phyloP scores from a whole-genome alignment of 148 eudicot genomes.

The Chenopodium suecicum region DNA sequence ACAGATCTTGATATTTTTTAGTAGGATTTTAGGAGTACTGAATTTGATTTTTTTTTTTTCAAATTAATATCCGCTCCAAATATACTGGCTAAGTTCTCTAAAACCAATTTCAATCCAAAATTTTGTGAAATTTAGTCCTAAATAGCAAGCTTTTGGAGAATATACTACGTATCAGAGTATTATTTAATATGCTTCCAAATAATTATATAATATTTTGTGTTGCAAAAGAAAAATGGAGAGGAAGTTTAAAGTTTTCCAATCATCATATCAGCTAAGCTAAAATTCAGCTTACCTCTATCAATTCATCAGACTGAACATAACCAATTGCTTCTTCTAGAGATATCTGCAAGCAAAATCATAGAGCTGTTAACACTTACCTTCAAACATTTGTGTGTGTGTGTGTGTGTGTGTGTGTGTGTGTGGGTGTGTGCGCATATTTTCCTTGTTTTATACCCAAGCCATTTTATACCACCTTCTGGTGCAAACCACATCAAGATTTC shows the following conservation, averaged over 20 bases:
- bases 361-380: not conserved
- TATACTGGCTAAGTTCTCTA: too few relatives aligned
- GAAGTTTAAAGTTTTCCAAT: not conserved
- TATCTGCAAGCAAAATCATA: conserved; percentile 51
- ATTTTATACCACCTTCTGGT: not conserved
- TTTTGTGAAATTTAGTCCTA: too few relatives aligned
- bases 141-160: too few relatives aligned
- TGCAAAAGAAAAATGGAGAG: not conserved
- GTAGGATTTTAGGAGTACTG: too few relatives aligned
- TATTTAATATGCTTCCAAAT: not conserved
- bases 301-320: conserved; percentile 93
- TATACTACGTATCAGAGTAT: too few relatives aligned
- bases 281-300: conserved; percentile 69
- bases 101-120: too few relatives aligned
- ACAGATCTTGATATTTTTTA: not conserved
- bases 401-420: too few relatives aligned
- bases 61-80: too few relatives aligned
- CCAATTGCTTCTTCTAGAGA: conserved; percentile 97
- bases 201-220: not conserved
- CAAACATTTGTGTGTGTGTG: too few relatives aligned
- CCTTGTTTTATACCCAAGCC: not conserved
- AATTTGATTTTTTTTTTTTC: too few relatives aligned
- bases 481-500: not conserved
- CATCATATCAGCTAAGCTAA: not conserved
- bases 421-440: too few relatives aligned